Base-by-base conservation (phyloP, 176 grass and related monocot species). In the Cocos nucifera region DNA sequence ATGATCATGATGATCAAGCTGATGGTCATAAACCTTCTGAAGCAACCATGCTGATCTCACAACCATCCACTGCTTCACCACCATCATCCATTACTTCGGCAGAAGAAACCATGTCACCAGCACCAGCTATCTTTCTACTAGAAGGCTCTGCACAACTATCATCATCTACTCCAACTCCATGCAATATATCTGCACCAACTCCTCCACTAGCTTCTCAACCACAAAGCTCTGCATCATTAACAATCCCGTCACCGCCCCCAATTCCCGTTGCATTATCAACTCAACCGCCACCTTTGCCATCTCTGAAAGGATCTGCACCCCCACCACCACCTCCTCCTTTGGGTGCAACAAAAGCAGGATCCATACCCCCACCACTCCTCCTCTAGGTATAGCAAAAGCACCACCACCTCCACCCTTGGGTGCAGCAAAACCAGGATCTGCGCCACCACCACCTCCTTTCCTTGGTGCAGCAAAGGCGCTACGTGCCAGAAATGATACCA, bases 361-460 rank as follows among this genome's bases (percentile, higher is more conserved):
- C 18, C 0, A 18, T 4, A 10, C 15, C 63, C 19, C 30, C 63
- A 39, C 9, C 35, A 32, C 6, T 30, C 29, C 29, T 32, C 30
- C 30, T 8, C 30, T 32, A 32, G 30, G 7, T 32, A 8, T 8
- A 32, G 6, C 5, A 32, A 32, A 7, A 1, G 6, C 7, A 24
- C 54, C 53, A 30, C 57, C 56, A 17, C 28, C 50, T 17, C 22
- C 56, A 59, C 21, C 29, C 20, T 3, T 52, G 21, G 7, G 10
- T 35, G 6, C 51, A 67, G 15, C 65, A 22, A n/a, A 25, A 66
- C 65, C 59, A 49, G 76, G 61, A 53, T 48, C 17, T 18, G 62
- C 20, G 19, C 69, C 69, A 19, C 76, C 76, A 49, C 84, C 79
- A 4, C 85, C 79, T 5, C 69, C 78, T 19, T 73, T 22, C 15